A percentile compares a stretch with the other conserved stretches of the same genome.
Evolutionary conservation across 371 early-diverging fungal genomes (phyloP).

Genomic region (Syncephalis plumigaleata): DNA sequence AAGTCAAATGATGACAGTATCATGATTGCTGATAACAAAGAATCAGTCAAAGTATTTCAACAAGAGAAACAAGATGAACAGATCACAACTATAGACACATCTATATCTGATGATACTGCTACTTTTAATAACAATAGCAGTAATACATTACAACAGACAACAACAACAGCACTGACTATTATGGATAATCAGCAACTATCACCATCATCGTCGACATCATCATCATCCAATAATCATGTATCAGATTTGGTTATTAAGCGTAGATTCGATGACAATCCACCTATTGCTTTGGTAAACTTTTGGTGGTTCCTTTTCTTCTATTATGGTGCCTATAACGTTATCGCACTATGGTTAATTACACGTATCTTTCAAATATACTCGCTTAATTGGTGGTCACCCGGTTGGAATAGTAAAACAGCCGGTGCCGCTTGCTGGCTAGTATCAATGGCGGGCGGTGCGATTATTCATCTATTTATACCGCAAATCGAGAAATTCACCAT

Average conservation of each 20-base stretch:
- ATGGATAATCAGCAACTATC: background rate
- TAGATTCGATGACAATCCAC: constrained; percentile 1
- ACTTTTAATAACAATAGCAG: no score
- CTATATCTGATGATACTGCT: no score
- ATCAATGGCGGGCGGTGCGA: constrained; percentile 30
- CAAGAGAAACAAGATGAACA: no score
- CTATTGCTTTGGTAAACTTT: constrained; percentile 30
- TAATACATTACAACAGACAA: no score
- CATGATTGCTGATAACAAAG: no score
- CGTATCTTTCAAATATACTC: constrained; percentile 58
- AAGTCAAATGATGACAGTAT: no score
- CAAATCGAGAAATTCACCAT: constrained; percentile 25
- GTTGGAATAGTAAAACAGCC: constrained; percentile 32
- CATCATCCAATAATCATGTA: background rate
- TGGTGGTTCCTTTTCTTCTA: constrained; percentile 59
- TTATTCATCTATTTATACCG: constrained; percentile 23
- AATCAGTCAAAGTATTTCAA: no score
- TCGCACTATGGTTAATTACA: constrained; percentile 44
- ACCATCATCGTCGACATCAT: no score
- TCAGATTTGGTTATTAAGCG: background rate
- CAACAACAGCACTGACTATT: no score
- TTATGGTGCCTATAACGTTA: constrained; percentile 53
- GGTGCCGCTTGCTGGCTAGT: constrained; percentile 43
- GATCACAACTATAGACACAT: no score
- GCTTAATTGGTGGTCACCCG: constrained; percentile 58